These are phyloP conservation scores for Stephania yunnanensis DNA, from an alignment of 164 flowering plant genomes.

Conservation along the genomic window DNA sequence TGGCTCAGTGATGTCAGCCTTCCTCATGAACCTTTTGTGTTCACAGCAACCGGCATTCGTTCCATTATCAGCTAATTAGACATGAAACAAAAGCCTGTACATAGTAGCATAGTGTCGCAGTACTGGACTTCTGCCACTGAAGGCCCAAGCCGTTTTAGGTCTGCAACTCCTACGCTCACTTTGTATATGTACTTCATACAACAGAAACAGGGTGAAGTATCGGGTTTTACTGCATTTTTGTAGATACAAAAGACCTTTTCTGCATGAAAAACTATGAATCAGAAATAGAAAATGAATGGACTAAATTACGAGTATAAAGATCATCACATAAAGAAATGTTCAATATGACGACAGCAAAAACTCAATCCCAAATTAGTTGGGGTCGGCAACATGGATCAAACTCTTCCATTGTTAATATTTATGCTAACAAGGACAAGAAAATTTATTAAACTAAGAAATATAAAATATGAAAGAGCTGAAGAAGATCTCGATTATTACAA, in stretches of 20 bases:
- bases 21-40: background rate
- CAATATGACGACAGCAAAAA: too few relatives aligned
- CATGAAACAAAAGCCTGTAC: slow-evolving; percentile 9
- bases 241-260: background rate
- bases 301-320: background rate
- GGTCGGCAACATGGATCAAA: too few relatives aligned
- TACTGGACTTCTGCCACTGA: background rate
- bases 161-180: slow-evolving; percentile 2
- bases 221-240: background rate
- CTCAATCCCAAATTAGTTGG: too few relatives aligned
- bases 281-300: background rate
- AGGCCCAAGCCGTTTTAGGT: background rate
- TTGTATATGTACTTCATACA: background rate
- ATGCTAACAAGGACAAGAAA: background rate
- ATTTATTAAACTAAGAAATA: background rate
- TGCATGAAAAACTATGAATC: background rate
- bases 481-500: background rate
- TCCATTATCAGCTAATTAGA: slow-evolving; percentile 3
- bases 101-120: slow-evolving; percentile 1
- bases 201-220: background rate
- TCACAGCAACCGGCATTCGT: slow-evolving; percentile 1
- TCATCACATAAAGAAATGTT: background rate
- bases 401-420: background rate
- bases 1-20: background rate
- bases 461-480: background rate